A percentile compares a stretch with the other conserved stretches of the same genome.
phyloP scores from a whole-genome alignment of 1,284 basidiomycete species.

The Amylostereum areolatum region DNA sequence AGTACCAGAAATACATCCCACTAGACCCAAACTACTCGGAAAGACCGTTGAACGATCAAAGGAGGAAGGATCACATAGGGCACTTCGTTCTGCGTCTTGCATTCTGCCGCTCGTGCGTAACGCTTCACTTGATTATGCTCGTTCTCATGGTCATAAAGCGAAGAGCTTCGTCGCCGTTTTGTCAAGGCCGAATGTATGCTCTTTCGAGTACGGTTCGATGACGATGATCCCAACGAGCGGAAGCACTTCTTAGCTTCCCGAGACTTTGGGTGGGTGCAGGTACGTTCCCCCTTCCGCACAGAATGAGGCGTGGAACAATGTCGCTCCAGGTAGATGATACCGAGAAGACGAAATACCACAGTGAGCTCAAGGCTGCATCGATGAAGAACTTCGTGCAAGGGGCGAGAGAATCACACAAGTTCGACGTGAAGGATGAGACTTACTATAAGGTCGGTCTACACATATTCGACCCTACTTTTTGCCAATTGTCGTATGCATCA shows the following conservation, averaged over 20 bases:
- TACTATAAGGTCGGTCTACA: slow-evolving; percentile 65
- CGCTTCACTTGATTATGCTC: slow-evolving; percentile 1
- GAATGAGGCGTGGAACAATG: too few species aligned
- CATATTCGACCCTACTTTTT: neutral
- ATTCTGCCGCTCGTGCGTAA: slow-evolving; percentile 89
- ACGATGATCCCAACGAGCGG: slow-evolving; percentile 57
- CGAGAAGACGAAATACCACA: slow-evolving; percentile 51
- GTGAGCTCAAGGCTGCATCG: slow-evolving; percentile 47
- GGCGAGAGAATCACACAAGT: slow-evolving; percentile 22
- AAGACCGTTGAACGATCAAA: slow-evolving; percentile 35
- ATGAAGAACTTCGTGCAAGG: slow-evolving; percentile 12
- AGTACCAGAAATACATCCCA: slow-evolving; percentile 70
- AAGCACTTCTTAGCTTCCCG: slow-evolving; percentile 71
- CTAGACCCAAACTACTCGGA: slow-evolving; percentile 66
- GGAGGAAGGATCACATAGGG: slow-evolving; percentile 84
- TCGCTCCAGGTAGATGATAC: slow-evolving; percentile 46
- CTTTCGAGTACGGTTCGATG: slow-evolving; percentile 83
- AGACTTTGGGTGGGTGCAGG: slow-evolving; percentile 75
- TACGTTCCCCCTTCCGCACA: slow-evolving; percentile 25
- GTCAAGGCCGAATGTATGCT: slow-evolving; percentile 85
- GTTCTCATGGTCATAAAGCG: slow-evolving; percentile 42
- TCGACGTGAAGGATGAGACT: slow-evolving; percentile 29
- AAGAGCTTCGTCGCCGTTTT: slow-evolving; percentile 88
- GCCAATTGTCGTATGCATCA: slow-evolving; percentile 17
- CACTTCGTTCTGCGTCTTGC: slow-evolving; percentile 95